Percentiles rank a stretch among this genome's conserved stretches.
These are phyloP conservation scores for Handroanthus guayacan DNA, from an alignment of 257 asterid species.

Conservation along the genomic window DNA sequence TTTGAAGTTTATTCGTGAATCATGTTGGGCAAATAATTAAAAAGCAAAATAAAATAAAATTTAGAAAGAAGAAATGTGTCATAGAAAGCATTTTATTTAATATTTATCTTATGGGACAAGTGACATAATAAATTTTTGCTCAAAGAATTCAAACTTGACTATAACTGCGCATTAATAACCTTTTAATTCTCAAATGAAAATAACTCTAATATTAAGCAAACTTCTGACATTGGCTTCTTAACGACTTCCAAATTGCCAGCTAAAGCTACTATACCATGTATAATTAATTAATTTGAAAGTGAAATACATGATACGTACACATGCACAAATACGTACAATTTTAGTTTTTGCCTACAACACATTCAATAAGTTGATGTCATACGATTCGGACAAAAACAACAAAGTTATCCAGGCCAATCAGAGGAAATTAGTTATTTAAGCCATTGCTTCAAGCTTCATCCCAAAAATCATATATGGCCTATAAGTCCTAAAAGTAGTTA, in stretches of 20 bases:
- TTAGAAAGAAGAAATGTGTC: constrained; percentile 23
- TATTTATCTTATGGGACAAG: constrained; percentile 27
- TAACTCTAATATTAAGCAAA: constrained; percentile 38
- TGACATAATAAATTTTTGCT: constrained; percentile 30
- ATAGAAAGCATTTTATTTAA: constrained; percentile 25
- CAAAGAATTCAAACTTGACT: constrained; percentile 29
- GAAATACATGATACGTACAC: constrained; percentile 25
- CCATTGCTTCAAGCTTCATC: too few species aligned
- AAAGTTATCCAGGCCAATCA: too few species aligned
- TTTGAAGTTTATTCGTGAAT: too few species aligned
- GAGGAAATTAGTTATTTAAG: too few species aligned
- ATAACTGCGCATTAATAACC: not conserved
- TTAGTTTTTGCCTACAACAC: not conserved
- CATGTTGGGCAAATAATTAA: too few species aligned
- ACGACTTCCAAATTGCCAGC: constrained; percentile 50
- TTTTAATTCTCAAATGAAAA: constrained; percentile 27
- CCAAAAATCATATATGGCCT: too few species aligned
- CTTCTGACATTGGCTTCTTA: constrained; percentile 47
- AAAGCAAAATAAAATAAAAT: too few species aligned
- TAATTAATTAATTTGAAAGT: constrained; percentile 30
- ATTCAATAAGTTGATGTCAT: too few species aligned
- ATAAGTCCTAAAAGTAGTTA: too few species aligned
- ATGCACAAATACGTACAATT: constrained; percentile 19
- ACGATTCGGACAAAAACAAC: too few species aligned
- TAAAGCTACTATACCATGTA: constrained; percentile 37